Conservation (phyloP, 768 basidiomycete species). For the Trametes punicea region DNA sequence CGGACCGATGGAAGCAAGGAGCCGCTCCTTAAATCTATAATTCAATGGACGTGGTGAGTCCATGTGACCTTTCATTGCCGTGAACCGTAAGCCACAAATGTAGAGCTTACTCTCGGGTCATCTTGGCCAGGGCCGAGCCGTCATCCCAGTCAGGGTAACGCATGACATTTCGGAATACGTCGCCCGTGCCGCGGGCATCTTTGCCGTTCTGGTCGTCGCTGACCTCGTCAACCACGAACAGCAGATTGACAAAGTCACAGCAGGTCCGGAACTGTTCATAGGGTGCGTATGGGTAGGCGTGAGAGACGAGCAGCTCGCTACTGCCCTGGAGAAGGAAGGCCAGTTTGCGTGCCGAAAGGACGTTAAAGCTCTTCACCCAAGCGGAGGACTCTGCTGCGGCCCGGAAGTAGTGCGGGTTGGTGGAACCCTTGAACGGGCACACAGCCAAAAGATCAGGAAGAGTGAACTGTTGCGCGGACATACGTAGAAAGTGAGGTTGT, state of each 20-base stretch:
- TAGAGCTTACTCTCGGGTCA: conserved; percentile 58
- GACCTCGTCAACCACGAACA: conserved; percentile 66
- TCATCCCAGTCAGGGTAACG: conserved; percentile 54
- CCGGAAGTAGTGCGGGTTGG: conserved; percentile 55
- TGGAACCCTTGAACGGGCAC: conserved; percentile 47
- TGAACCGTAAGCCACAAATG: too few relatives aligned
- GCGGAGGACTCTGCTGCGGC: conserved; percentile 58
- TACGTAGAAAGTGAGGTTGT: neutral
- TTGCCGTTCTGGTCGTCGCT: conserved; percentile 63
- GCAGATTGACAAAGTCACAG: conserved; percentile 54
- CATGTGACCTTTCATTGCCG: too few relatives aligned
- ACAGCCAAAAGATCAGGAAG: conserved; percentile 56
- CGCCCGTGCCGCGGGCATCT: conserved; percentile 54
- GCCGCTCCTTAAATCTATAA: conserved; percentile 55
- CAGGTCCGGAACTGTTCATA: conserved; percentile 58
- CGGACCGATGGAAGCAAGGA: conserved; percentile 43
- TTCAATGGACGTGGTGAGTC: neutral
- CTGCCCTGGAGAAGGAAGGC: conserved; percentile 61
- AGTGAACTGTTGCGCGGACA: conserved; percentile 36
- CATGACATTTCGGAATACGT: conserved; percentile 55
- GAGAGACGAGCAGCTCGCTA: conserved; percentile 63
- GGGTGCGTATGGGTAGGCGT: conserved; percentile 59
- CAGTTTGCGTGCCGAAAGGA: conserved; percentile 60
- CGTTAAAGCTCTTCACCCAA: conserved; percentile 62
- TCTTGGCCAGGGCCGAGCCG: conserved; percentile 52